Base-by-base conservation (phyloP, 257 asterid genomes). In the Primulina tabacum region DNA sequence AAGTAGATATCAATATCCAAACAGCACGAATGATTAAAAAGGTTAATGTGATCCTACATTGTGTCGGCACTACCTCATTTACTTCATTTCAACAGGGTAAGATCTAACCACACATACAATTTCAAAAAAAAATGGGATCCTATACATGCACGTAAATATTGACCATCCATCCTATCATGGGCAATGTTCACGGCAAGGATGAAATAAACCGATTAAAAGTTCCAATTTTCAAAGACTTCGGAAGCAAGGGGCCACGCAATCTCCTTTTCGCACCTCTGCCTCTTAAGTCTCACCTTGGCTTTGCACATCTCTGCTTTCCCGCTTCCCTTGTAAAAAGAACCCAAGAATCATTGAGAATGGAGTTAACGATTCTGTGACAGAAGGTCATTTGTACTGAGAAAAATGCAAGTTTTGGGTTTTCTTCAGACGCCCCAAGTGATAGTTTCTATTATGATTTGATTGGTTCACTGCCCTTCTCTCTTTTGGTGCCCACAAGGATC, bases 401-500 rank as follows among this genome's bases (percentile, higher is more conserved):
- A 21, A 73, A 83, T 83, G 90, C 85, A 79, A 73, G 80, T 80
- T 33, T 74, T 79, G 74, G 88, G 72, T 59, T 64, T 81, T 4
- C 1, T 50, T 75, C 83, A 74, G 52, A 68, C 76, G 50, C 74
- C 85, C 62, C 85, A 76, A 71, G 72, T 76, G 20, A 35, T 81
- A 17, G 75, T 69, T 59, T 69, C 34, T 33, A 69, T 73, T 66
- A 58, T 70, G 73, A 81, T 70, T 77, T 59, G 72, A 73, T 79
- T 62, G 75, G 61, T 57, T 43, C 80, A 20, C 77, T 73, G 0
- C 80, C 84, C 60, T 78, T 68, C 37, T 77, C 70, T 64, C 82
- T 81, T 8, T 62, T 77, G 32, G 53, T 7, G 12, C 77, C 93
- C 70, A 71, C 21, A 69, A 76, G 79, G 73, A 50, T 18, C 60